A percentile compares a stretch with the other conserved stretches of the same genome.
Conservation (phyloP, 1,284 basidiomycete species). For the Marasmius tenuissimus region DNA sequence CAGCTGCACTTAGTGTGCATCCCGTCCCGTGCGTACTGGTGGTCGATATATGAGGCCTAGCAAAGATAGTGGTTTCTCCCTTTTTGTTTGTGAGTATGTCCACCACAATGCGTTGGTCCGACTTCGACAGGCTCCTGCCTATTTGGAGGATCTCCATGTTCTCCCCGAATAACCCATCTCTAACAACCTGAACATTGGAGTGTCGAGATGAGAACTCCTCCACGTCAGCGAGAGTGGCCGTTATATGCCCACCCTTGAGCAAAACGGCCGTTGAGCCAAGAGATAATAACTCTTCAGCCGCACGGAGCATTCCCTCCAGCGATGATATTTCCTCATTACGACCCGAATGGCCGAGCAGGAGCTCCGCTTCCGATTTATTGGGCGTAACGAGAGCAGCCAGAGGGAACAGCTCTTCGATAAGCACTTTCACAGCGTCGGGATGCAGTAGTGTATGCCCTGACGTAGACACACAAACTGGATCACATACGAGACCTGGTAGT, state of each 20-base stretch:
- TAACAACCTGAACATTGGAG: slow-evolving; percentile 35
- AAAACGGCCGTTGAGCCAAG: slow-evolving; percentile 65
- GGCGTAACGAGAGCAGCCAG: slow-evolving; percentile 81
- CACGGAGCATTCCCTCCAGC: slow-evolving; percentile 65
- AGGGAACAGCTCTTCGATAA: slow-evolving; percentile 71
- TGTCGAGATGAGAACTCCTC: slow-evolving; percentile 24
- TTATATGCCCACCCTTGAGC: slow-evolving; percentile 87
- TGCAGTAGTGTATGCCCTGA: slow-evolving; percentile 84
- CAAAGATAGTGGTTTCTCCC: slow-evolving; percentile 51
- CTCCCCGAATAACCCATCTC: slow-evolving; percentile 44
- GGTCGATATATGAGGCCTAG: slow-evolving; percentile 67
- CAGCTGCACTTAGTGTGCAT: slow-evolving; percentile 86
- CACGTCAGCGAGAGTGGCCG: slow-evolving; percentile 46
- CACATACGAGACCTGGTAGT: slow-evolving; percentile 66
- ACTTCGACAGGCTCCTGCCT: slow-evolving; percentile 17
- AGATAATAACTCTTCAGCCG: slow-evolving; percentile 52
- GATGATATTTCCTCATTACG: slow-evolving; percentile 37
- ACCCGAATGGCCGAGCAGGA: slow-evolving; percentile 52
- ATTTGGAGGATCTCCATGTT: slow-evolving; percentile 63
- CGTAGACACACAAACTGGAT: slow-evolving; percentile 93
- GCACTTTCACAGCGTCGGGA: slow-evolving; percentile 59
- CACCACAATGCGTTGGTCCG: slow-evolving; percentile 55
- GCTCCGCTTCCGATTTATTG: slow-evolving; percentile 82
- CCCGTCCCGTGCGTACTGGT: slow-evolving; percentile 91
- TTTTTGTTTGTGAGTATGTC: slow-evolving; percentile 65